Evolutionary conservation across 768 basidiomycete genomes (phyloP), one percentile per base, ranked within the genome.

Genomic region (Gymnopilus dilepis): DNA sequence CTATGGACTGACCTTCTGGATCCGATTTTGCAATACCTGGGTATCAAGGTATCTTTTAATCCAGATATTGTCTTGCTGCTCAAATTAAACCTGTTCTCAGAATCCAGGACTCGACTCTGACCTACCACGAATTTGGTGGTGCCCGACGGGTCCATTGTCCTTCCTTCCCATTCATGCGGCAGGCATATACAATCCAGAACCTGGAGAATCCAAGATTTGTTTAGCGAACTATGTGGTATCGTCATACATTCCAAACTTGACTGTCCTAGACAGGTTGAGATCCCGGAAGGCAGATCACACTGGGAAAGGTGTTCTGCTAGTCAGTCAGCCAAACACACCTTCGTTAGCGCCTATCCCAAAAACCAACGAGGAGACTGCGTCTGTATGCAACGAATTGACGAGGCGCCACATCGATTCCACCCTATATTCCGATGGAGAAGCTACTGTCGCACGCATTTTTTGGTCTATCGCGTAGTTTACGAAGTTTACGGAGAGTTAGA

Each of bases 121-220:
- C 26, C 55, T 48, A 15, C 33, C 58, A 21, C 67, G 74, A n/a
- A 64, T 70, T 19, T 71, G 70, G 70, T 71, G 75, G 76, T 77
- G 73, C 61, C 66, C 70, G 2, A 75, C 73, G 4, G 71, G 70
- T 8, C 65, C 65, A 6, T 53, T 76, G 0, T 24, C 70, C 5
- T 68, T 70, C 42, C 69, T 78, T 45, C 74, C 76, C 5, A 62
- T 76, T 24, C 76, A 76, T 61, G 74, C 76, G 6, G 74, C 75
- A 2, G 73, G 75, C 22, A 55, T 72, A 2, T 73, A 71, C 34
- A 34, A 33, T 11, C 24, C 19, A 21, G 54, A 22, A 15, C 8
- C 19, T 41, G 2, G 7, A 13, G 56, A 13, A 13, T 34, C 13
- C 1, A 48, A 28, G 24, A 43, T 13, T 8, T 38, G 38, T 19